A percentile compares a stretch with the other conserved stretches of the same genome.
Evolutionary conservation across 495 filamentous ascomycete species (phyloP).

Genomic region (Penicillium waksmanii): DNA sequence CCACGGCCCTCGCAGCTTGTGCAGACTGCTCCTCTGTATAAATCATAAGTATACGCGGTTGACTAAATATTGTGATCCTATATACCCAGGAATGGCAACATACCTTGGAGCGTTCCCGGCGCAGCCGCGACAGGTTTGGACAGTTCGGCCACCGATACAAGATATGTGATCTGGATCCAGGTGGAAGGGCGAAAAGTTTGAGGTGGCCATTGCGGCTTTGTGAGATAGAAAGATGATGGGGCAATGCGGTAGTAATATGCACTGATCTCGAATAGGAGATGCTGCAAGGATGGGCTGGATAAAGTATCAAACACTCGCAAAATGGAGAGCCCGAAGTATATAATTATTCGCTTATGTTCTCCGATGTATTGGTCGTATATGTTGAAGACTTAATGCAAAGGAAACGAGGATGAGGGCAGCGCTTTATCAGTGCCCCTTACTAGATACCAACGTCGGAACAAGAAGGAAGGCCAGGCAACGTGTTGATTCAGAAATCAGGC

Average conservation of each 20-base stretch:
- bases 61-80: slow-evolving; percentile 3
- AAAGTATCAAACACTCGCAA: not conserved
- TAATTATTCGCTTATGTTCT: not conserved
- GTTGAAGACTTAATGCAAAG: not conserved
- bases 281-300: slow-evolving; percentile 3
- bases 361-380: not conserved
- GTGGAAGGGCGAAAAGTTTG: slow-evolving; percentile 20
- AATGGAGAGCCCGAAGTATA: not conserved
- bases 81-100: not conserved
- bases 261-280: slow-evolving; percentile 5
- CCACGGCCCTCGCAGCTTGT: slow-evolving; percentile 39
- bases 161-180: slow-evolving; percentile 43
- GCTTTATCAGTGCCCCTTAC: slow-evolving; percentile 12
- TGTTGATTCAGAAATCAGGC: slow-evolving; percentile 16
- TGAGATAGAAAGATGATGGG: not conserved
- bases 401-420: not conserved
- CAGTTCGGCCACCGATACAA: slow-evolving; percentile 43
- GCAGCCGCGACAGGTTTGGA: slow-evolving; percentile 41
- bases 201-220: slow-evolving; percentile 26
- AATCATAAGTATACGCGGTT: not conserved
- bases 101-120: slow-evolving; percentile 49
- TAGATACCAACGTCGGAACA: slow-evolving; percentile 17
- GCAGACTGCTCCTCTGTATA: slow-evolving; percentile 37
- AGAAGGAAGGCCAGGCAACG: slow-evolving; percentile 18
- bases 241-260: slow-evolving; percentile 7